A percentile compares a stretch with the other conserved stretches of the same genome.
These are phyloP conservation scores for Kalaharituber pfeilii DNA, from an alignment of 2,329 filamentous ascomycete species.

Conservation along the genomic window DNA sequence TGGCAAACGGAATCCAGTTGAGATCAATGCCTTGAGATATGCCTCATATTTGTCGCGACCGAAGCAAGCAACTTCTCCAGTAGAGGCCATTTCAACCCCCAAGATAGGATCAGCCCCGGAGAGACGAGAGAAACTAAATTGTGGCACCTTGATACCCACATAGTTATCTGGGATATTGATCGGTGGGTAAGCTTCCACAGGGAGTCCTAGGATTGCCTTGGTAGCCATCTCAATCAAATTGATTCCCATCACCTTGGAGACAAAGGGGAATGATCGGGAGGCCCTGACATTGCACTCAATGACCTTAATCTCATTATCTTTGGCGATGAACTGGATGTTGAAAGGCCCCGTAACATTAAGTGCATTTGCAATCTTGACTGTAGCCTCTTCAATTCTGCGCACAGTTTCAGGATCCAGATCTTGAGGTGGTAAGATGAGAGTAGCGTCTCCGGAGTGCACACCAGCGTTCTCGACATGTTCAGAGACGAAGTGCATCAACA, in stretches of 20 bases:
- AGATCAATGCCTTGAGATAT: conserved; percentile 88
- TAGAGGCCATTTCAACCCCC: conserved; percentile 98
- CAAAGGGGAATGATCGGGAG: conserved; percentile 91
- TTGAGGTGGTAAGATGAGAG: conserved; percentile 83
- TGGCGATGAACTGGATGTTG: conserved; percentile 99
- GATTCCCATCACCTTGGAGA: conserved; percentile 95
- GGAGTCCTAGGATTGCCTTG: conserved; percentile 79
- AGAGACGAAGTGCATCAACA: conserved; percentile 92
- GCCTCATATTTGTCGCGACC: conserved; percentile 93
- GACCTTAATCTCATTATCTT: conserved; percentile 98
- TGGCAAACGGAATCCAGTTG: conserved; percentile 88
- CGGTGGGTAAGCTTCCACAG: conserved; percentile 65
- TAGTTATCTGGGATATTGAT: conserved; percentile 60
- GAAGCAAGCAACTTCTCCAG: conserved; percentile 93
- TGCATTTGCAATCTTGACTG: conserved; percentile 81
- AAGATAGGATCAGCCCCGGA: conserved; percentile 91
- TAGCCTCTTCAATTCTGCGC: conserved; percentile 79
- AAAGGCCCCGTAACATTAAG: conserved; percentile 91
- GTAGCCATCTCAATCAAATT: conserved; percentile 98
- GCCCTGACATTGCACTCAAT: conserved; percentile 98
- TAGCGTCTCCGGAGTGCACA: conserved; percentile 95
- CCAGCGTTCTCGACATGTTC: conserved; percentile 98
- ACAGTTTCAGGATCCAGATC: conserved; percentile 83
- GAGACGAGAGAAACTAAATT: conserved; percentile 96
- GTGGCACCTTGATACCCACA: conserved; percentile 92